Evolutionary conservation across 306 rosid species (phyloP).

Genomic region (Ceratonia siliqua): DNA sequence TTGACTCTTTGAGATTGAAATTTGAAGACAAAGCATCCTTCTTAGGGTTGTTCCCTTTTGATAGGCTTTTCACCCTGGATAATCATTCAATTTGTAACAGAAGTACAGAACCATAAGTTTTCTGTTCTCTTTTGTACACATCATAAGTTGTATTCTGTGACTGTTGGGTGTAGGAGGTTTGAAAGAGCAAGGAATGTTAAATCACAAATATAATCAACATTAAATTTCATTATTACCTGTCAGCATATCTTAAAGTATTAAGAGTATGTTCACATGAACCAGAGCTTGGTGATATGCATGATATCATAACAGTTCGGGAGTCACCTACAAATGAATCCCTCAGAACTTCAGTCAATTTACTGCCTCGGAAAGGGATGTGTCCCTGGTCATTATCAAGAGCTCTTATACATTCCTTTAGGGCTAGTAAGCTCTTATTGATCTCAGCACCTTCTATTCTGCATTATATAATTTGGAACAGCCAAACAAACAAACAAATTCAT

Average conservation of each 20-base stretch:
- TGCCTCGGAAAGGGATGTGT: slow-evolving; percentile 98
- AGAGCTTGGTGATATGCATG: slow-evolving; percentile 98
- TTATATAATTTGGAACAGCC: slow-evolving; percentile 34
- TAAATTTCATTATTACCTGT: slow-evolving; percentile 60
- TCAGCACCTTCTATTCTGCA: slow-evolving; percentile 99
- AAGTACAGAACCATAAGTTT: slow-evolving; percentile 10
- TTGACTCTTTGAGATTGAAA: slow-evolving; percentile 82
- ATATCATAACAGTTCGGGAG: slow-evolving; percentile 98
- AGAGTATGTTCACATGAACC: slow-evolving; percentile 98
- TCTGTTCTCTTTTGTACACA: slow-evolving; percentile 10
- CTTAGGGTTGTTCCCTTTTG: slow-evolving; percentile 83
- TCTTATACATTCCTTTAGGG: slow-evolving; percentile 95
- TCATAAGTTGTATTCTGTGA: slow-evolving; percentile 5
- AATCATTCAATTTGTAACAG: slow-evolving; percentile 27
- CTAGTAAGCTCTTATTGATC: slow-evolving; percentile 98
- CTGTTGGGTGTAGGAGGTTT: slow-evolving; percentile 14
- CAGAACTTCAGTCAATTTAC: slow-evolving; percentile 95
- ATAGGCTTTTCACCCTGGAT: slow-evolving; percentile 91
- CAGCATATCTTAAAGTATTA: slow-evolving; percentile 95
- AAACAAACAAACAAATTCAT: slow-evolving; percentile 28
- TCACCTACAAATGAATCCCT: slow-evolving; percentile 97
- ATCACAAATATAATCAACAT: slow-evolving; percentile 1
- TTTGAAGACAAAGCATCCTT: slow-evolving; percentile 74
- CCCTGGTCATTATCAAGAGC: slow-evolving; percentile 99
- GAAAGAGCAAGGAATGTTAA: slow-evolving; percentile 2